A percentile compares a stretch with the other conserved stretches of the same genome.
Evolutionary conservation across 106 monocot species (phyloP).

Genomic region (Phalaenopsis equestris): DNA sequence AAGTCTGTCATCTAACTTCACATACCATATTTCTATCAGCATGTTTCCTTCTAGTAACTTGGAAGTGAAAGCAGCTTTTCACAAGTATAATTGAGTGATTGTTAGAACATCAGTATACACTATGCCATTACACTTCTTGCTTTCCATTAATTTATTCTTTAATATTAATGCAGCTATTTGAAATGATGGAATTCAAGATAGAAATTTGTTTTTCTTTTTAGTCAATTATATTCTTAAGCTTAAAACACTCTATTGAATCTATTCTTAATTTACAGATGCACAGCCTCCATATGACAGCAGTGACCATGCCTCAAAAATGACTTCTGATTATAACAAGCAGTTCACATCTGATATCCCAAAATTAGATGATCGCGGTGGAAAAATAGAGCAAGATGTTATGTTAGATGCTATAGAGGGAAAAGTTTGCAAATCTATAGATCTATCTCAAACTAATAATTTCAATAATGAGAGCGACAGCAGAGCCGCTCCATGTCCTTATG

Average conservation of each 20-base stretch:
- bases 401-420: not conserved
- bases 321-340: not conserved
- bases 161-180: not conserved
- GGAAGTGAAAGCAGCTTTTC: constrained; percentile 2
- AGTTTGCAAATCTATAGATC: not conserved
- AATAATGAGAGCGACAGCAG: constrained; percentile 2
- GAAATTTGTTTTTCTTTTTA: not conserved
- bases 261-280: constrained; percentile 22
- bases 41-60: not conserved
- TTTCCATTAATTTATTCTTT: not conserved
- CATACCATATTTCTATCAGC: not conserved
- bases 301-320: constrained; percentile 16
- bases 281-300: constrained; percentile 5
- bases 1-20: not conserved
- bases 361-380: not conserved
- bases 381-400: not conserved
- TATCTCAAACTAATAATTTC: not conserved
- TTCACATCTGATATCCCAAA: not conserved
- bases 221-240: not conserved
- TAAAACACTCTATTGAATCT: not conserved
- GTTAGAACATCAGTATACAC: not conserved
- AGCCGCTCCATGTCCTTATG: constrained; percentile 5
- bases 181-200: not conserved
- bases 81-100: not conserved
- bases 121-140: not conserved